These are phyloP conservation scores for Chrysoporthe deuterocubensis DNA, from an alignment of 2,329 filamentous ascomycete genomes.

Conservation along the genomic window DNA sequence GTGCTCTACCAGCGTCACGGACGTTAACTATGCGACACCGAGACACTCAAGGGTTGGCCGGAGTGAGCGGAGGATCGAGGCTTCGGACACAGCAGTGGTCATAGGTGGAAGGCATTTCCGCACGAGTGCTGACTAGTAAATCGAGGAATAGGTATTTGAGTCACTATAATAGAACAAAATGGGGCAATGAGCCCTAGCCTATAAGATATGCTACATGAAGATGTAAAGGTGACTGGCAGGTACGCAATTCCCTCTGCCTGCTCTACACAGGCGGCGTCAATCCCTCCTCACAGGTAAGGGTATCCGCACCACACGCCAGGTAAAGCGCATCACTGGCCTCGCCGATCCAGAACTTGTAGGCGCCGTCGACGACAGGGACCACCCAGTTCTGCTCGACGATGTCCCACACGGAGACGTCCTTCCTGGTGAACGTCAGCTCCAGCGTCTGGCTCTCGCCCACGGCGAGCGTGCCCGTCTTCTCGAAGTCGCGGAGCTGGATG, in stretches of 20 bases:
- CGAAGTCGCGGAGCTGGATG: conserved; percentile 43
- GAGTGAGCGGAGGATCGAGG: neutral
- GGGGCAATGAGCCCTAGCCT: neutral
- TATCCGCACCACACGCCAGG: conserved; percentile 47
- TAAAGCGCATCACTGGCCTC: conserved; percentile 45
- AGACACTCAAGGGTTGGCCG: neutral
- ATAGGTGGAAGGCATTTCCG: neutral
- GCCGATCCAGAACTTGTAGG: conserved; percentile 51
- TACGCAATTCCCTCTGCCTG: neutral
- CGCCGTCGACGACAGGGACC: conserved; percentile 44
- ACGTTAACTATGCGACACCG: neutral
- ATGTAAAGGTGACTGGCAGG: neutral
- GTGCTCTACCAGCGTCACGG: neutral
- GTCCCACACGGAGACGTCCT: conserved; percentile 56
- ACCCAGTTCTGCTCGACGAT: conserved; percentile 53
- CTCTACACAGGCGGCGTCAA: conserved; percentile 40
- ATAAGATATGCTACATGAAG: conserved; percentile 1
- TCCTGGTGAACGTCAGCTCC: conserved; percentile 42
- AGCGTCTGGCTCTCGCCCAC: conserved; percentile 38
- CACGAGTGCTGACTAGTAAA: neutral
- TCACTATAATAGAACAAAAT: neutral
- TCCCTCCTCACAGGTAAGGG: conserved; percentile 41
- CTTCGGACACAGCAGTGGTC: neutral
- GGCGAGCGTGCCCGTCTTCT: conserved; percentile 38
- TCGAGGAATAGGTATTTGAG: neutral